Evolutionary conservation across 768 basidiomycete species (phyloP).

Genomic region (Fistulinella prunicolor): DNA sequence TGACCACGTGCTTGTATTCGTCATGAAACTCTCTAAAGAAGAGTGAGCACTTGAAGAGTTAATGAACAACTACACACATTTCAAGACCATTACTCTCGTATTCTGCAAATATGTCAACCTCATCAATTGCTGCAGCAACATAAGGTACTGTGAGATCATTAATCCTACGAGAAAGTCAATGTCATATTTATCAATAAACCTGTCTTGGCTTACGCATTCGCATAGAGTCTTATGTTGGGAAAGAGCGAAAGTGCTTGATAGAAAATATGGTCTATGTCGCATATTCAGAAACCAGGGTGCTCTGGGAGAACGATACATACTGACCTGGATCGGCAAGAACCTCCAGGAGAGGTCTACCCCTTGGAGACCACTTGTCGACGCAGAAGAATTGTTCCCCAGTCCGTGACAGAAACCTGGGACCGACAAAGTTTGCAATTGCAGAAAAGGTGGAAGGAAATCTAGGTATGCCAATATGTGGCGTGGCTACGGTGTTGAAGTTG

Average conservation of each 20-base stretch:
- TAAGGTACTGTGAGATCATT: constrained; percentile 84
- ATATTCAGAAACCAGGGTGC: neutral
- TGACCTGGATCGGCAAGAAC: constrained; percentile 79
- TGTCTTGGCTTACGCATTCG: constrained; percentile 60
- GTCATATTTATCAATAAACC: neutral
- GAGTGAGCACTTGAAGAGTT: constrained; percentile 4
- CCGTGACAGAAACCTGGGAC: constrained; percentile 67
- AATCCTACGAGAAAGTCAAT: constrained; percentile 39
- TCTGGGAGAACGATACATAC: constrained; percentile 5
- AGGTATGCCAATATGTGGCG: constrained; percentile 78
- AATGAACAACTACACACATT: constrained; percentile 43
- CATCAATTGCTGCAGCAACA: constrained; percentile 70
- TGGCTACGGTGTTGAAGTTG: constrained; percentile 82
- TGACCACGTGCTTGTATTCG: constrained; percentile 55
- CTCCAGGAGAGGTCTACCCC: constrained; percentile 64
- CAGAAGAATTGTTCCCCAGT: constrained; percentile 81
- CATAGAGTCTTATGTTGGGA: constrained; percentile 69
- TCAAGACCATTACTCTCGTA: constrained; percentile 55
- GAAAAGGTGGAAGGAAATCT: constrained; percentile 60
- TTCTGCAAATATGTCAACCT: constrained; percentile 61
- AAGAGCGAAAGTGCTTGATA: constrained; percentile 70
- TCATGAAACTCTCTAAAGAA: constrained; percentile 50
- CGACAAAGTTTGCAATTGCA: constrained; percentile 49
- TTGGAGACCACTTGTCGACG: constrained; percentile 67
- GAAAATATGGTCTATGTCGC: constrained; percentile 60